Evolutionary conservation across 805 yeast genomes (phyloP).

Genomic region (Yarrowia sp.): DNA sequence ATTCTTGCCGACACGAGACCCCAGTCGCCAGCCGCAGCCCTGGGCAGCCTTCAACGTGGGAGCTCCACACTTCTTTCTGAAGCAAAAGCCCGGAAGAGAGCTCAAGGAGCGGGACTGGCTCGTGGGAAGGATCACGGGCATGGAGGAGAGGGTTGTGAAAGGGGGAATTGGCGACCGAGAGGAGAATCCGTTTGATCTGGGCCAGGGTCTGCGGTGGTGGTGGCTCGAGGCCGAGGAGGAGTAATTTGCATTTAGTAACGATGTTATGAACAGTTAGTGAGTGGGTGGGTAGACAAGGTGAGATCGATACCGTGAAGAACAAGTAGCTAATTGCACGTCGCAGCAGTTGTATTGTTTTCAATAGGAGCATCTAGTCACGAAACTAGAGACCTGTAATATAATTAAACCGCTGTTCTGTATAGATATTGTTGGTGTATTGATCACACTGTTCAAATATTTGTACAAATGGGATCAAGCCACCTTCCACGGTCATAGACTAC

Average conservation of each 20-base stretch:
- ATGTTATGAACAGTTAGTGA: not conserved
- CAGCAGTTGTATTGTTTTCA: not conserved
- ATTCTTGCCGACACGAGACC: constrained; percentile 74
- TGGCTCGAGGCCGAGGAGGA: constrained; percentile 53
- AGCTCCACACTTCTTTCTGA: constrained; percentile 77
- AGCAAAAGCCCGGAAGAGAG: constrained; percentile 43
- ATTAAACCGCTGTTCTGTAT: too few relatives aligned
- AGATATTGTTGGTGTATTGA: too few relatives aligned
- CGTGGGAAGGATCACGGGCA: constrained; percentile 62
- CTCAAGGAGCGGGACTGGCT: constrained; percentile 69
- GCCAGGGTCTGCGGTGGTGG: constrained; percentile 64
- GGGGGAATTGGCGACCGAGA: constrained; percentile 42
- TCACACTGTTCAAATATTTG: too few relatives aligned
- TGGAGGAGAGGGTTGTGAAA: constrained; percentile 52
- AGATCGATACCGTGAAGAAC: too few relatives aligned
- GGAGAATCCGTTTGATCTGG: constrained; percentile 65
- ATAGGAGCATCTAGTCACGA: too few relatives aligned
- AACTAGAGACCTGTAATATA: too few relatives aligned
- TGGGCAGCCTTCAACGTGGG: constrained; percentile 97
- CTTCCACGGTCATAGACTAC: too few relatives aligned
- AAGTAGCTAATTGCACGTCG: too few relatives aligned
- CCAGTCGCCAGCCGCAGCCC: constrained; percentile 46
- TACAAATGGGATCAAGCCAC: too few relatives aligned
- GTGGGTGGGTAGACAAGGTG: not conserved
- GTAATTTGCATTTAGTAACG: constrained; percentile 15